Evolutionary conservation across 1,139 yeast genomes (phyloP).

Genomic region (Debaryomyces singareniensis): DNA sequence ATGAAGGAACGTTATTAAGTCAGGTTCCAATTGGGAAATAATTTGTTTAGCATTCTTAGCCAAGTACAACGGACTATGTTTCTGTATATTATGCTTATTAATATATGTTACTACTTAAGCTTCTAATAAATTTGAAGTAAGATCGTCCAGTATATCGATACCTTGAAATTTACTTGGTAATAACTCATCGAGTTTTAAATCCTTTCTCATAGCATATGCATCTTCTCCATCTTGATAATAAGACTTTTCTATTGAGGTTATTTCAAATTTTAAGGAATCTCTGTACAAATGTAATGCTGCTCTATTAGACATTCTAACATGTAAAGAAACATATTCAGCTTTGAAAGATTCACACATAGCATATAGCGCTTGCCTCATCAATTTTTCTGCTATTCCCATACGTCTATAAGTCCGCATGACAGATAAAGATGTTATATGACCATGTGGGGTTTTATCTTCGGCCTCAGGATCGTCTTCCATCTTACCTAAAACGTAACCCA

Average conservation of each 20-base stretch:
- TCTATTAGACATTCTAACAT: conserved; percentile 87
- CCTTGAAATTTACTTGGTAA: conserved; percentile 51
- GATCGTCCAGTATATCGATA: conserved; percentile 45
- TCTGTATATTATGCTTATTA: conserved; percentile 2
- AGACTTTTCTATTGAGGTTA: conserved; percentile 71
- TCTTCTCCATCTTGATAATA: conserved; percentile 98
- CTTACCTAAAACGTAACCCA: conserved; percentile 92
- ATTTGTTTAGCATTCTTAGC: conserved; percentile 2
- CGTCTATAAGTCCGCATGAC: conserved; percentile 95
- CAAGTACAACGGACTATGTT: background rate
- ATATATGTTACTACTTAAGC: conserved; percentile 6
- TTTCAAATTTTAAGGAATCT: conserved; percentile 79
- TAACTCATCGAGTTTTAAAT: conserved; percentile 51
- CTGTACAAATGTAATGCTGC: conserved; percentile 92
- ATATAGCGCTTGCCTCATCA: conserved; percentile 80
- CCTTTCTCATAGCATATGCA: conserved; percentile 92
- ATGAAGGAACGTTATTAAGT: conserved; percentile 84
- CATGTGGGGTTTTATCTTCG: conserved; percentile 71
- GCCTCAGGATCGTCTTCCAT: conserved; percentile 93
- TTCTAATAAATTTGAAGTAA: conserved; percentile 31
- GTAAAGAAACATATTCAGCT: conserved; percentile 82
- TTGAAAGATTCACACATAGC: conserved; percentile 78
- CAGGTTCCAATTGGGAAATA: background rate
- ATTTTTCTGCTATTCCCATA: conserved; percentile 89
- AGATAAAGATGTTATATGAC: conserved; percentile 88